Evolutionary conservation across 148 eudicot species (phyloP).

Genomic region (Silene conica): DNA sequence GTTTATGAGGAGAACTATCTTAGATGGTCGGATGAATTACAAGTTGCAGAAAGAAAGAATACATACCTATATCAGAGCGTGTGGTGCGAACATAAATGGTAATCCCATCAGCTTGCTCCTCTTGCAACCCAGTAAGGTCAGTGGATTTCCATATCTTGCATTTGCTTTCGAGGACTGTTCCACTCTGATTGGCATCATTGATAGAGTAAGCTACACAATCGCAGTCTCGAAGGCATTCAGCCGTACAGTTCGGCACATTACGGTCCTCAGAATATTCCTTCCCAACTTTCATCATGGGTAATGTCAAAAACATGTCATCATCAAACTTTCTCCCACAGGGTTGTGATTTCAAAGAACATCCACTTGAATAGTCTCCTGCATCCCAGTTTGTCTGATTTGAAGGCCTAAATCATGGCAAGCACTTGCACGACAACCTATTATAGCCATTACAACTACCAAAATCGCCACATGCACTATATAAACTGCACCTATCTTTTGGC

Average conservation of each 20-base stretch:
- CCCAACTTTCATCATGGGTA: slow-evolving; percentile 25
- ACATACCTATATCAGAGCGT: slow-evolving; percentile 19
- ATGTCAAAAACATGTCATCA: slow-evolving; percentile 23
- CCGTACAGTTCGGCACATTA: neutral
- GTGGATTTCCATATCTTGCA: slow-evolving; percentile 25
- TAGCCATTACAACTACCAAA: slow-evolving; percentile 22
- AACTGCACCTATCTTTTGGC: slow-evolving; percentile 26
- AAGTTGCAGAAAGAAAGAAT: neutral
- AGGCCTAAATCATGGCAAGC: slow-evolving; percentile 24
- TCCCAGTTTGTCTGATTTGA: neutral
- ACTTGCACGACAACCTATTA: slow-evolving; percentile 17
- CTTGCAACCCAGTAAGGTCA: slow-evolving; percentile 21
- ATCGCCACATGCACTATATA: slow-evolving; percentile 12
- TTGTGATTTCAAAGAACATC: slow-evolving; percentile 7
- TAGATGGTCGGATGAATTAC: too few relatives aligned
- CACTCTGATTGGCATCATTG: neutral
- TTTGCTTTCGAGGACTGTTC: neutral
- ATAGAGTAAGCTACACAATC: slow-evolving; percentile 30
- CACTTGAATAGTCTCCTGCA: slow-evolving; percentile 2
- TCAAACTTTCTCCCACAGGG: neutral
- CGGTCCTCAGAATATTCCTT: neutral
- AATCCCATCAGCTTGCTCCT: slow-evolving; percentile 20
- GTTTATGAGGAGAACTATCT: too few relatives aligned
- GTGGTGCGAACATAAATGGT: slow-evolving; percentile 20
- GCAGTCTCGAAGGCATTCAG: neutral